These are phyloP conservation scores for Tulasnella sp. DNA, from an alignment of 768 basidiomycete species.

Conservation along the genomic window DNA sequence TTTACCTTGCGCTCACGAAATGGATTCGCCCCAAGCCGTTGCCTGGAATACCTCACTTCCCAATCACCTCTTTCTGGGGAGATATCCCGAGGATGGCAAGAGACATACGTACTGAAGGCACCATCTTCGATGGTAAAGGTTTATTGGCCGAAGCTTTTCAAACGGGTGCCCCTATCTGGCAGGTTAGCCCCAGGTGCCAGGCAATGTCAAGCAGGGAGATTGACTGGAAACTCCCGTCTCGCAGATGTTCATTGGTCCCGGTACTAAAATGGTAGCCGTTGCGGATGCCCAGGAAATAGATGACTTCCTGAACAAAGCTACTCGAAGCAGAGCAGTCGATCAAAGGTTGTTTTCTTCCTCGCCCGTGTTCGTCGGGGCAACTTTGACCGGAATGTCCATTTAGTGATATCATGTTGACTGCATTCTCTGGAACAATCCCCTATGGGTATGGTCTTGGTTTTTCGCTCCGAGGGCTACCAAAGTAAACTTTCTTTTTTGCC, in stretches of 20 bases:
- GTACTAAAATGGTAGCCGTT: background rate
- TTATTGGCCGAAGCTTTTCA: background rate
- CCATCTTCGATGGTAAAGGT: background rate
- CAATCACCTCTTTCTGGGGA: slow-evolving; percentile 15
- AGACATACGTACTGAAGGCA: background rate
- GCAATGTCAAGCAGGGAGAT: too few species aligned
- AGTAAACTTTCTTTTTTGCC: background rate
- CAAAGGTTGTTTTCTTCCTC: background rate
- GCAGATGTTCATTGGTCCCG: slow-evolving; percentile 9
- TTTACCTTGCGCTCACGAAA: background rate
- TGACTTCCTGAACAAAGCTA: background rate
- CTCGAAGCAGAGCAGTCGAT: background rate
- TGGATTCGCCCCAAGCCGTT: slow-evolving; percentile 11
- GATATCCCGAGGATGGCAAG: background rate
- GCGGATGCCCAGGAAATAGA: slow-evolving; percentile 23
- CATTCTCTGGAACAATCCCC: background rate
- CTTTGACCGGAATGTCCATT: background rate
- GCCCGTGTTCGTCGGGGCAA: background rate
- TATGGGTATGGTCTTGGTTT: background rate
- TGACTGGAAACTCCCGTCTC: background rate
- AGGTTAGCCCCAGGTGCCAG: background rate
- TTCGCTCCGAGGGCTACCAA: background rate
- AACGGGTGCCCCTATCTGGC: background rate
- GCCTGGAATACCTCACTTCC: background rate
- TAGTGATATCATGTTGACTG: background rate